Evolutionary conservation across 306 rosid species (phyloP), one percentile per base, ranked within the genome.

Genomic region (Casuarina cunninghamiana): DNA sequence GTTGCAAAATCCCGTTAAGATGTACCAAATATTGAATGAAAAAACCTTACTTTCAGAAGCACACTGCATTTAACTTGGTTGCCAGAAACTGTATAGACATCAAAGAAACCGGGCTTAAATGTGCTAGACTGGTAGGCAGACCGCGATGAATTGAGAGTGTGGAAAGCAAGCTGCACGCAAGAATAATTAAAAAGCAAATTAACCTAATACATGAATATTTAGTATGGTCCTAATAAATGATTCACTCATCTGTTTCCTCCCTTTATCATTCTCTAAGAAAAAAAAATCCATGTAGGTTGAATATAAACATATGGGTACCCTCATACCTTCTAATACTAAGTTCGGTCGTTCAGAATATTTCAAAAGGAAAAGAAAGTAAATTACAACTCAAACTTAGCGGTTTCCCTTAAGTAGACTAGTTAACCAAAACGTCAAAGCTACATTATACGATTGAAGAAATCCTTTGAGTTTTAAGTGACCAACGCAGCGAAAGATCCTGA

Each of bases 41-140:
- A 41, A 53, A 57, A 41, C 13, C 48, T 19, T 80, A 91, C 97
- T 97, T 95, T 95, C 76, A 92, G 78, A 77, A 89, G 97, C 83
- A 91, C 93, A 77, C 97, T 92, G 67, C 93, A 95, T 62, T 91
- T 92, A 69, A 90, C 90, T 61, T 77, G 78, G 78, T 84, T 77
- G 70, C 86, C 77, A n/a, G 93, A 77, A 79, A 92, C 81, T 3
- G 83, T 57, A 85, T 84, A 93, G 71, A 66, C 81, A 53, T 91
- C 96, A 77, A 95, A 95, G 84, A 92, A 91, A n/a, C 78, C 89
- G 11, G 96, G 86, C 81, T 85, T 85, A 81, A 91, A 93, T n/a
- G 90, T 82, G 38, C 89, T 85, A 42, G 91, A 87, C 62, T 86
- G 92, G 74, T 84, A 91, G 4, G 98, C 97, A 67, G 97, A 92